Evolutionary conservation across 768 basidiomycete species (phyloP).

Genomic region (Amanita pseudoporphyria): DNA sequence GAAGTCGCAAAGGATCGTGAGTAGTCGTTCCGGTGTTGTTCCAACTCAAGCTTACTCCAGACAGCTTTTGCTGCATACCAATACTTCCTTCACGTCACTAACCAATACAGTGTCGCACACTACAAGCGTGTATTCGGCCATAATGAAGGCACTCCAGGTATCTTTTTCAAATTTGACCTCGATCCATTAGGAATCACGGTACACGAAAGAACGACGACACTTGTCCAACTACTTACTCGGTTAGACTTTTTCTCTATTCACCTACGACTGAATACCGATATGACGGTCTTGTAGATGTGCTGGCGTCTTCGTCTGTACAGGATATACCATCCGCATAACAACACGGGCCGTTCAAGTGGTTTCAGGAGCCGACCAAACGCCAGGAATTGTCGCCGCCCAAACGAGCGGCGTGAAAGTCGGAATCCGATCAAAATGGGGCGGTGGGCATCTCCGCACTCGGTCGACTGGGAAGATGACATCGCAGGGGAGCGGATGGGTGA

Average conservation of each 20-base stretch:
- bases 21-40: conserved; percentile 18
- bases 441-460: conserved; percentile 53
- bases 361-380: conserved; percentile 37
- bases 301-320: conserved; percentile 81
- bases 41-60: conserved; percentile 1
- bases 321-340: conserved; percentile 61
- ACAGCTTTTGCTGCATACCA: conserved; percentile 85
- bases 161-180: conserved; percentile 94
- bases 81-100: conserved; percentile 88
- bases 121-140: conserved; percentile 71
- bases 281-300: conserved; percentile 38
- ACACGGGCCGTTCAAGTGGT: conserved; percentile 61
- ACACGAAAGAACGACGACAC: conserved; percentile 79
- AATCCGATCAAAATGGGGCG: conserved; percentile 59
- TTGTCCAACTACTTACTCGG: conserved; percentile 72
- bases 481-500: conserved; percentile 51
- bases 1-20: conserved; percentile 61
- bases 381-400: conserved; percentile 55
- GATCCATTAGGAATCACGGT: conserved; percentile 84
- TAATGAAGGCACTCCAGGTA: conserved; percentile 74
- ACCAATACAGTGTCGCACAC: conserved; percentile 95
- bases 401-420: conserved; percentile 43
- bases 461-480: conserved; percentile 35
- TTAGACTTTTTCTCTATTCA: conserved; percentile 12
- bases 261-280: neutral